Conservation (phyloP, 805 yeast genomes). For the Saccharomycopsis capsularis region DNA sequence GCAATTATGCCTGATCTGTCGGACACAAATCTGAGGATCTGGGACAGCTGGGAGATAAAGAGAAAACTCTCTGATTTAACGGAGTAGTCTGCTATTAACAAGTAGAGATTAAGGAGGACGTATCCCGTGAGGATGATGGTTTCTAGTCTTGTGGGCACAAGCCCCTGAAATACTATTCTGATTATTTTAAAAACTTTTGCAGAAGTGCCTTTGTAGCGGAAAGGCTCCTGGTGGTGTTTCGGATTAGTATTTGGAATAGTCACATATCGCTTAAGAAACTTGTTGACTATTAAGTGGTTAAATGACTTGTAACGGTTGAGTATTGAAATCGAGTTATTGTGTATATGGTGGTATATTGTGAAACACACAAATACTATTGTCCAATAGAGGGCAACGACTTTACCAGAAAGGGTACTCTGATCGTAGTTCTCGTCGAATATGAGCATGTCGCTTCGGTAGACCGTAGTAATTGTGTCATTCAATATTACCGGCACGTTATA, state of each 20-base stretch:
- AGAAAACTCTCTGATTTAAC: slow-evolving; percentile 32
- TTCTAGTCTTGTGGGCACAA: slow-evolving; percentile 35
- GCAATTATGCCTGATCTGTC: slow-evolving; percentile 31
- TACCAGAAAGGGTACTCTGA: background rate
- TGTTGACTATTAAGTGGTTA: background rate
- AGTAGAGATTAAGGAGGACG: slow-evolving; percentile 27
- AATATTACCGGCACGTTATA: slow-evolving; percentile 1
- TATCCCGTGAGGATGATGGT: slow-evolving; percentile 31
- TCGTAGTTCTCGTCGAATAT: background rate
- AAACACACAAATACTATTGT: background rate
- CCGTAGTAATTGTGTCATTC: background rate
- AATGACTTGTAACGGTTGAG: background rate
- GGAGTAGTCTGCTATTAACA: slow-evolving; percentile 26
- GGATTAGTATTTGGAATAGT: slow-evolving; percentile 1
- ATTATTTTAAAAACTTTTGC: no score
- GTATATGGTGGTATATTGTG: background rate
- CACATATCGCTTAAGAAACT: background rate
- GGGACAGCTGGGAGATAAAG: slow-evolving; percentile 29
- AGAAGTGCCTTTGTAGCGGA: background rate
- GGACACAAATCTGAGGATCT: slow-evolving; percentile 36
- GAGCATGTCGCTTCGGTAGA: background rate
- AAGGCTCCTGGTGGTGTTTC: slow-evolving; percentile 19
- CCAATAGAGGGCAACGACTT: slow-evolving; percentile 5
- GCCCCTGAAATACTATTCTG: background rate
- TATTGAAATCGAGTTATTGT: background rate